Evolutionary conservation across 1,139 yeast species (phyloP).

Genomic region (Geotrichum klebahnii): DNA sequence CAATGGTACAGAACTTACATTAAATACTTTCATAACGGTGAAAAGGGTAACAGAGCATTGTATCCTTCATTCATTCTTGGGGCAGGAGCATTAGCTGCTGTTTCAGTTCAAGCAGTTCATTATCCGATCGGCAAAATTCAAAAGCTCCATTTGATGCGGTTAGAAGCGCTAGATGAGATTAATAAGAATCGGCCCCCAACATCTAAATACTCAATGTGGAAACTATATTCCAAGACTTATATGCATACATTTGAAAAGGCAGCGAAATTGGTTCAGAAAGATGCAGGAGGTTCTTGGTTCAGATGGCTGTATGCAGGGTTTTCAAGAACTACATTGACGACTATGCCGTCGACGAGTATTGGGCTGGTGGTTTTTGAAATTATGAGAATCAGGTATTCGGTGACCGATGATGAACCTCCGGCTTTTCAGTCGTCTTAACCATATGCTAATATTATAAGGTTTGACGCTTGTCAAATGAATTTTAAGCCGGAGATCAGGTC

Average conservation of each 20-base stretch:
- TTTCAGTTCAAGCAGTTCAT: conserved; percentile 69
- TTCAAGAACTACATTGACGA: conserved; percentile 62
- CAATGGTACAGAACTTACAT: conserved; percentile 24
- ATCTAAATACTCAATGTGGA: too few relatives aligned
- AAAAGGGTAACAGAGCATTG: conserved; percentile 41
- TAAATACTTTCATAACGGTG: conserved; percentile 18
- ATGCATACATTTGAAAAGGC: conserved; percentile 24
- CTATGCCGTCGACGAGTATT: conserved; percentile 82
- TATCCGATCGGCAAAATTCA: conserved; percentile 81
- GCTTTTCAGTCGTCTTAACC: too few relatives aligned
- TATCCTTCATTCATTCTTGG: conserved; percentile 68
- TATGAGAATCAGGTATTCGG: conserved; percentile 50
- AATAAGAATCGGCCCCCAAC: conserved; percentile 19
- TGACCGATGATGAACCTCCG: too few relatives aligned
- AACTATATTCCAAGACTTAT: conserved; percentile 24
- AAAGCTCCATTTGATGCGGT: conserved; percentile 68
- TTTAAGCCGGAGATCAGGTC: too few relatives aligned
- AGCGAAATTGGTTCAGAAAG: conserved; percentile 15
- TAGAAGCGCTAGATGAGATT: conserved; percentile 70
- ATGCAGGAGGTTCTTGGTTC: conserved; percentile 49
- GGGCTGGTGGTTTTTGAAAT: conserved; percentile 83
- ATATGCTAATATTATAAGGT: too few relatives aligned
- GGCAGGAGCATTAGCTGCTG: conserved; percentile 90
- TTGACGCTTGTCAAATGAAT: too few relatives aligned
- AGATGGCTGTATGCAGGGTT: conserved; percentile 77